These are phyloP conservation scores for Centrapalus pauciflorus DNA, from an alignment of 129 eudicot species.

Conservation along the genomic window DNA sequence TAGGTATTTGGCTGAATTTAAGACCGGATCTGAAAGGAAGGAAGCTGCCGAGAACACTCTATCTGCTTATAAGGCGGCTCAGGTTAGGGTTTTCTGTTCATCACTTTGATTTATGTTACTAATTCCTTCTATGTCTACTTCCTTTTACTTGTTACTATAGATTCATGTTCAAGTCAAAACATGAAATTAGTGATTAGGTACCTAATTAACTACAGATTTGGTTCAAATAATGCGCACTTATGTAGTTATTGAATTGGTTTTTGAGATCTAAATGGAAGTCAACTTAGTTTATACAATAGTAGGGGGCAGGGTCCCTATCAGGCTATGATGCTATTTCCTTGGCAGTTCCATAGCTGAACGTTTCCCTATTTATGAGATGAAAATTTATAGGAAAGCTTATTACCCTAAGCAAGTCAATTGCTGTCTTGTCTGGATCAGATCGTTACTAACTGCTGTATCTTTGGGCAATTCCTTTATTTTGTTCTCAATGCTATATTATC, in stretches of 20 bases:
- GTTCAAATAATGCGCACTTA: not conserved
- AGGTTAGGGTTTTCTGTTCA: slow-evolving; percentile 35
- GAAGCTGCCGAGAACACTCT: slow-evolving; percentile 88
- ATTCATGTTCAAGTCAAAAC: not conserved
- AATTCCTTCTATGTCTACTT: slow-evolving; percentile 1
- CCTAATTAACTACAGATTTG: not conserved
- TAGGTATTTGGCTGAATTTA: slow-evolving; percentile 78
- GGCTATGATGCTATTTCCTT: not conserved
- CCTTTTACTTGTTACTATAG: not conserved
- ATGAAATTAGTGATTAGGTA: not conserved
- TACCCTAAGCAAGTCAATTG: not conserved
- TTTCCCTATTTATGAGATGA: not conserved
- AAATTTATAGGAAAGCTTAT: not conserved
- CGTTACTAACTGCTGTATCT: not conserved
- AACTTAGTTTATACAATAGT: not conserved
- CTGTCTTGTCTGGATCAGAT: not conserved
- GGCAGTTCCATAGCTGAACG: not conserved
- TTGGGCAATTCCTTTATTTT: not conserved
- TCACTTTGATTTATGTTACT: slow-evolving; percentile 19
- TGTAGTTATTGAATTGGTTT: not conserved
- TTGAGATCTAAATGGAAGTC: not conserved
- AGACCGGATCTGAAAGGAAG: slow-evolving; percentile 74
- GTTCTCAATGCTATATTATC: not conserved
- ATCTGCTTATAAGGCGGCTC: slow-evolving; percentile 75
- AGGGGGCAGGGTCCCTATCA: no score